These are phyloP conservation scores for Penicillium canariense DNA, from an alignment of 495 filamentous ascomycete genomes.

Conservation along the genomic window DNA sequence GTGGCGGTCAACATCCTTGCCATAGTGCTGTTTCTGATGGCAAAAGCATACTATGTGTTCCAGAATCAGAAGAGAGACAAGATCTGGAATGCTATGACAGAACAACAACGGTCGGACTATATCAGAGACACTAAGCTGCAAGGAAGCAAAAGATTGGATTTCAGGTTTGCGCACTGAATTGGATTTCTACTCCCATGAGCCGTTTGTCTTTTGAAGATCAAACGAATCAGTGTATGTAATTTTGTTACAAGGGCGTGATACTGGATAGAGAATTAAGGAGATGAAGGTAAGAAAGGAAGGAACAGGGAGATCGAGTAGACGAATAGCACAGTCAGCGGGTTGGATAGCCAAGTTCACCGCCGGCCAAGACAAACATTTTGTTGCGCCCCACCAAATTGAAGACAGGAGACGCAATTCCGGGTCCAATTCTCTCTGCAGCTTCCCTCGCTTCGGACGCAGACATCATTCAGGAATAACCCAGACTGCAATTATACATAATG, in stretches of 20 bases:
- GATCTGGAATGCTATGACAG: slow-evolving; percentile 21
- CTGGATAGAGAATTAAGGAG: too few species aligned
- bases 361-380: background rate
- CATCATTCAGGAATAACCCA: background rate
- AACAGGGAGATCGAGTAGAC: background rate
- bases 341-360: background rate
- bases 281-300: background rate
- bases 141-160: background rate
- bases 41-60: slow-evolving; percentile 36
- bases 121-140: background rate
- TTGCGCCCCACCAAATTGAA: background rate
- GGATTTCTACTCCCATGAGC: background rate
- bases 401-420: background rate
- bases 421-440: background rate
- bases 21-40: slow-evolving; percentile 27
- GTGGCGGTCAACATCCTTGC: slow-evolving; percentile 44
- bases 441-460: background rate
- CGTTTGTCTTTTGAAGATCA: too few species aligned
- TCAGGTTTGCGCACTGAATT: background rate
- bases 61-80: slow-evolving; percentile 28
- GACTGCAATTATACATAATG: background rate
- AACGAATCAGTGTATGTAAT: too few species aligned
- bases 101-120: slow-evolving; percentile 13
- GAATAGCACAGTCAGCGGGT: background rate
- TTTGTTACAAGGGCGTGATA: too few species aligned